Base-by-base conservation (phyloP, 164 flowering plant genomes). In the Macadamia integrifolia region DNA sequence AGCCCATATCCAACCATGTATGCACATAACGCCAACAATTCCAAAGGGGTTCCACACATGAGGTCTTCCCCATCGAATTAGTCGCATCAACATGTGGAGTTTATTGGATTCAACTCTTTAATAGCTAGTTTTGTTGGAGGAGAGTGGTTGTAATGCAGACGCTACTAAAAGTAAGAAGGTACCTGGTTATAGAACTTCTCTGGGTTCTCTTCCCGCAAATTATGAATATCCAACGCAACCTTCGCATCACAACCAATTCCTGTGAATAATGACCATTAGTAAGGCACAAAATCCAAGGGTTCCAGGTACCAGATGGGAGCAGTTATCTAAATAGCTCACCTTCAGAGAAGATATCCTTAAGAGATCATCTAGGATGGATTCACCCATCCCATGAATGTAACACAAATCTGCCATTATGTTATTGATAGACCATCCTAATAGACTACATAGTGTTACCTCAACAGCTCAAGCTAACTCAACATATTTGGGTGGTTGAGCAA, bases 141-240 rank as follows among this genome's bases (percentile, higher is more conserved):
- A 56, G 30, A 23, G 18, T 10, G 23, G 1, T 55, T 42, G 14
- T 11, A 40, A 8, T 11, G 29, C 58, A 32, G 0, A 18, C 28
- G 9, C 10, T 4, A 18, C 9, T 30, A 64, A 65, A 35, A 6
- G 14, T 32, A 60, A 9, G 6, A 1, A 1, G 12, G 3, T 78
- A 93, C 99, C 98, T 95, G 99, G 69, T 88, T 95, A 75, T 91
- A 92, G 72, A 95, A 95, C 81, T 85, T 91, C 70, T 92, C 99
- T 6, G 98, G 99, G 69, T 95, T 95, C 80, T 95, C 98, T 80
- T 95, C 98, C 48, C 99, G 87, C 67, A 95, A 65, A 81, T 88
- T 92, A 78, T 95, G 99, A 62, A 95, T 92, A 66, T 95, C 98
- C 64, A 92, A 66, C 62, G 98, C 98, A 80, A 95, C 98, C 84